A percentile compares a stretch with the other conserved stretches of the same genome.
Evolutionary conservation across 164 flowering plant genomes (phyloP).

Genomic region (Nymphaea thermarum): DNA sequence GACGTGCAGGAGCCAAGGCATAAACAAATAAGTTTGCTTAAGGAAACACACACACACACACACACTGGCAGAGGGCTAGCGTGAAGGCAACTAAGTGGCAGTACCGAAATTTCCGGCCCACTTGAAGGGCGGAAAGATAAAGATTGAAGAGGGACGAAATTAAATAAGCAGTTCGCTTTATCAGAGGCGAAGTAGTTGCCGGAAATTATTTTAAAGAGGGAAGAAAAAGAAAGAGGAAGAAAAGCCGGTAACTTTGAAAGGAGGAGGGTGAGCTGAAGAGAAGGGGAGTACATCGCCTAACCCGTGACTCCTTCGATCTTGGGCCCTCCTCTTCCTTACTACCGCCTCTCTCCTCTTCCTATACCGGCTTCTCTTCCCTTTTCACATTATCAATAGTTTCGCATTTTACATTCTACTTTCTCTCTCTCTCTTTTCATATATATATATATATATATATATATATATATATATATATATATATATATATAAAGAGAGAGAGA

Average conservation of each 20-base stretch:
- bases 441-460: background rate
- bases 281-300: background rate
- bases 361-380: background rate
- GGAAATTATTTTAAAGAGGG: too few species aligned
- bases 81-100: too few species aligned
- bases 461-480: background rate
- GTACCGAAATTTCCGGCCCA: background rate
- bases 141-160: background rate
- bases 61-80: too few species aligned
- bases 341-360: background rate
- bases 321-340: background rate
- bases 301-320: background rate
- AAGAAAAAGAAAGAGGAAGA: background rate
- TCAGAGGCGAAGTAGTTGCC: background rate
- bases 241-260: background rate
- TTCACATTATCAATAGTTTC: background rate
- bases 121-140: background rate
- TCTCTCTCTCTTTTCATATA: background rate
- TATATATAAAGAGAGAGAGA: background rate
- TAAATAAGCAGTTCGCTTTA: background rate
- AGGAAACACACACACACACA: too few species aligned
- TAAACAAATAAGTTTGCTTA: too few species aligned
- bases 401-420: background rate
- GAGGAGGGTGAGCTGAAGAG: background rate
- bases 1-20: too few species aligned